Percentiles rank a stretch among this genome's conserved stretches.
These are phyloP conservation scores for Pseudogymnoascus sp. DNA, from an alignment of 2,329 filamentous ascomycete genomes.

Conservation along the genomic window DNA sequence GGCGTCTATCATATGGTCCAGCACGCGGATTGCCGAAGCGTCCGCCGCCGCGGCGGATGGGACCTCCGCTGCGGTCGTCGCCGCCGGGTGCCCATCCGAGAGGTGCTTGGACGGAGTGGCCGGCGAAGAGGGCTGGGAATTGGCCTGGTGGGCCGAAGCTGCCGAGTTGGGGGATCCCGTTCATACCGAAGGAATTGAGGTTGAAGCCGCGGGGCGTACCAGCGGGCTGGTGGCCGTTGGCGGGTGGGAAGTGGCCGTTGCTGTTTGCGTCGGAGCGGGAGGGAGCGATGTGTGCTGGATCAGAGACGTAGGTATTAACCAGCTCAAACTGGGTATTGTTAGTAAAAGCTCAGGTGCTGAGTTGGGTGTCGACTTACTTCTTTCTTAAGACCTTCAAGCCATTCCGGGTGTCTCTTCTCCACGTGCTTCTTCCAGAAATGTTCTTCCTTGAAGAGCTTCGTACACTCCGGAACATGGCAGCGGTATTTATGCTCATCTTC, in stretches of 20 bases:
- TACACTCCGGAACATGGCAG: constrained; percentile 92
- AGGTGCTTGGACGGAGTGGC: constrained; percentile 33
- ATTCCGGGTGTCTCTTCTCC: constrained; percentile 89
- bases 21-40: constrained; percentile 50
- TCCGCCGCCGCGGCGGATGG: constrained; percentile 60
- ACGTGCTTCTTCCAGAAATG: constrained; percentile 98
- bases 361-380: constrained; percentile 56
- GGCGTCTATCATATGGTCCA: constrained; percentile 68
- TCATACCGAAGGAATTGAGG: constrained; percentile 61
- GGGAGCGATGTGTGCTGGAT: constrained; percentile 89
- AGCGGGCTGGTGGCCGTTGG: constrained; percentile 64
- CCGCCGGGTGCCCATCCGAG: constrained; percentile 43
- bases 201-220: constrained; percentile 92
- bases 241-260: constrained; percentile 87
- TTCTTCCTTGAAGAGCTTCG: constrained; percentile 94
- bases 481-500: constrained; percentile 96
- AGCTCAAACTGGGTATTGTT: constrained; percentile 60
- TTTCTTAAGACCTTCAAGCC: constrained; percentile 69
- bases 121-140: constrained; percentile 49
- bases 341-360: constrained; percentile 21
- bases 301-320: constrained; percentile 89
- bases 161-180: constrained; percentile 48
- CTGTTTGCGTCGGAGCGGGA: constrained; percentile 90
- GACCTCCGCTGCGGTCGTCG: constrained; percentile 52
- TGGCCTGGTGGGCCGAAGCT: constrained; percentile 44